Base-by-base conservation (phyloP, 805 yeast species). In the Lachancea quebecensis region DNA sequence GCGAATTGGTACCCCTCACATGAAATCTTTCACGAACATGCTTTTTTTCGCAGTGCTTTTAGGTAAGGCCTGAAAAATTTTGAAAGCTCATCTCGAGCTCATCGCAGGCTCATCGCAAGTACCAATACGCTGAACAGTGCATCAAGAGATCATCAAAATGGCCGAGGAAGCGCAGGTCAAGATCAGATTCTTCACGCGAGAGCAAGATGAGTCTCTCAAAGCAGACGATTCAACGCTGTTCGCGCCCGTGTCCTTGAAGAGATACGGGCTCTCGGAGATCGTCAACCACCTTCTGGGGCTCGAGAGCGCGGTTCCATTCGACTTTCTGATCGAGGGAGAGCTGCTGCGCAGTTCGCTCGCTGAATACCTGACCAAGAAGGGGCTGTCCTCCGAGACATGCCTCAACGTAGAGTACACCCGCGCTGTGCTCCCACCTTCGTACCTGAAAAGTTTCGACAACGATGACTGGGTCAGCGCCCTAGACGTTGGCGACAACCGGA, bases 401-500 rank as follows among this genome's bases (percentile, higher is more conserved):
- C 64, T 93, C 50, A 79, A 79, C 27, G 69, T 93, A 39, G 99
- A 93, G 61, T 93, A 93, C 69, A 87, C 96, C 10, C 76, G 95
- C 54, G 89, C 96, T 1, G 83, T 89, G 33, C 74, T 91, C 42
- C 99, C 99, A 15, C 99, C 99, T n/a, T 81, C 91, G 21, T 90
- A 79, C 59, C 70, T 89, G 51, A 88, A 95, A 2, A 82, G 95
- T 38, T 93, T 83, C 66, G 78, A 81, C 59, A 89, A 91, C 59
- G 96, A 91, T 50, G 99, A 93, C 66, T 93, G 99, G 99, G 79
- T 93, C 18, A 86, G 96, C 17, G 76, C 95, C 1, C 65, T 70
- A 55, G 79, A 69, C 48, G 66, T 59, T 10, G 65, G 69, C 29
- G 56, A 62, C 38, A 49, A 53, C 4, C 65, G 69, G 36, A 85